Evolutionary conservation across 495 filamentous ascomycete genomes (phyloP).

Genomic region (Xylaria cubensis): DNA sequence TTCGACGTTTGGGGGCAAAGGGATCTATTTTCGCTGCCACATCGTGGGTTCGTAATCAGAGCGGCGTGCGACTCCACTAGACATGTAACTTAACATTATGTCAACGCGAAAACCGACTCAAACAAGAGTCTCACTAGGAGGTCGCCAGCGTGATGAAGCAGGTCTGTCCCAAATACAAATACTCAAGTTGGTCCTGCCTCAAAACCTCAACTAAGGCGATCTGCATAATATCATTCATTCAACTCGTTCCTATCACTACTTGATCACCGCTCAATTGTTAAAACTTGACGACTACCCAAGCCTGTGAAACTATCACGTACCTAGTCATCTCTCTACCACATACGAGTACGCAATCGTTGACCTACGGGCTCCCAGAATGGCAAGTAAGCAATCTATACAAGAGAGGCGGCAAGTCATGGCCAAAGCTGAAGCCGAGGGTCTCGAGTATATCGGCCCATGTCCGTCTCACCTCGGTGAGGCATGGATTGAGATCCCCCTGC

Average conservation of each 20-base stretch:
- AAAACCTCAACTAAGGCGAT: neutral
- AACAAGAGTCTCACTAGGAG: neutral
- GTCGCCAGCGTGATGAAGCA: neutral
- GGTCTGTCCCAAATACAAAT: neutral
- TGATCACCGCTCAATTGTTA: neutral
- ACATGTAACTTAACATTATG: neutral
- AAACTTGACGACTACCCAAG: neutral
- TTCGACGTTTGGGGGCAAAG: neutral
- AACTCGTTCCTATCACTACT: neutral
- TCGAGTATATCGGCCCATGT: constrained; percentile 13
- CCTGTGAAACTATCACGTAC: neutral
- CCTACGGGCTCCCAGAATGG: neutral
- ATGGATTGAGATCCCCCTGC: constrained; percentile 21
- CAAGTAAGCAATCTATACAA: neutral
- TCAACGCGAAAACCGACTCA: neutral
- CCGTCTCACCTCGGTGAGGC: constrained; percentile 9
- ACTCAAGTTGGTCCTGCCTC: neutral
- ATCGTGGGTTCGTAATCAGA: neutral
- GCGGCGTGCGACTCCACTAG: neutral
- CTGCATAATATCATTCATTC: neutral
- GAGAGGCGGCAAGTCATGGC: neutral
- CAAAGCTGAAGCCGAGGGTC: neutral
- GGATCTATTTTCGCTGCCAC: neutral
- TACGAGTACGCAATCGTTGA: neutral
- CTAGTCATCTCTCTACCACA: neutral